A percentile compares a stretch with the other conserved stretches of the same genome.
Evolutionary conservation across 352 stramenopile species (phyloP).

Genomic region (Phytophthora pini): DNA sequence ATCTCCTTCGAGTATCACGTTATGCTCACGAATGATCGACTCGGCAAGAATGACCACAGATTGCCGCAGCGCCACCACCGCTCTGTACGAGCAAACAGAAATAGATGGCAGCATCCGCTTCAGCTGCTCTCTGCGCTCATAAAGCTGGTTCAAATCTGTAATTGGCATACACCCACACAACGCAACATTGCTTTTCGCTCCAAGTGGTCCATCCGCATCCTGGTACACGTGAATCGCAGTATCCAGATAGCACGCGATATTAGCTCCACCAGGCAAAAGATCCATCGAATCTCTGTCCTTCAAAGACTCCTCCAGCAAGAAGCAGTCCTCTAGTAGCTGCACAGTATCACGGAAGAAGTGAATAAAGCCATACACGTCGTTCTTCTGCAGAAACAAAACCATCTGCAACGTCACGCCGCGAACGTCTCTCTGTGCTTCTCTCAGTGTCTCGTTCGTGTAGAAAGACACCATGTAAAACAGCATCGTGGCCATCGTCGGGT

Average conservation of each 20-base stretch:
- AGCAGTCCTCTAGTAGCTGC: slow-evolving; percentile 59
- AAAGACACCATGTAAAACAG: slow-evolving; percentile 82
- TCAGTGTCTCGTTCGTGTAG: slow-evolving; percentile 52
- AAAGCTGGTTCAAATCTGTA: slow-evolving; percentile 29
- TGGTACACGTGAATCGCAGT: slow-evolving; percentile 74
- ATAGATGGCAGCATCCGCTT: slow-evolving; percentile 60
- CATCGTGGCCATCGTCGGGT: slow-evolving; percentile 64
- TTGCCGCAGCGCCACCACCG: slow-evolving; percentile 43
- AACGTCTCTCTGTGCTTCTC: slow-evolving; percentile 50
- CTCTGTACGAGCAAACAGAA: slow-evolving; percentile 45
- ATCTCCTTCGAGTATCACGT: slow-evolving; percentile 40
- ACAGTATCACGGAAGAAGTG: slow-evolving; percentile 73
- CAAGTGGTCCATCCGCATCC: slow-evolving; percentile 57
- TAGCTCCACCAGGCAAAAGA: slow-evolving; percentile 25
- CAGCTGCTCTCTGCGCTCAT: slow-evolving; percentile 49
- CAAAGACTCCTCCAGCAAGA: slow-evolving; percentile 59
- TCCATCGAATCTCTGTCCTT: slow-evolving; percentile 35
- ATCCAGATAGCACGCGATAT: slow-evolving; percentile 57
- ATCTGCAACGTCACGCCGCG: slow-evolving; percentile 58
- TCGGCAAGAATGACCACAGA: slow-evolving; percentile 43
- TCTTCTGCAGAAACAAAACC: slow-evolving; percentile 58
- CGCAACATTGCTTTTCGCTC: slow-evolving; percentile 34
- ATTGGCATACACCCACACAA: slow-evolving; percentile 61
- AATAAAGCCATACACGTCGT: slow-evolving; percentile 63
- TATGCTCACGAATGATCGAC: slow-evolving; percentile 41